Evolutionary conservation across 2,329 filamentous ascomycete genomes (phyloP), one percentile per base, ranked within the genome.

Genomic region (Ophiostoma montium): DNA sequence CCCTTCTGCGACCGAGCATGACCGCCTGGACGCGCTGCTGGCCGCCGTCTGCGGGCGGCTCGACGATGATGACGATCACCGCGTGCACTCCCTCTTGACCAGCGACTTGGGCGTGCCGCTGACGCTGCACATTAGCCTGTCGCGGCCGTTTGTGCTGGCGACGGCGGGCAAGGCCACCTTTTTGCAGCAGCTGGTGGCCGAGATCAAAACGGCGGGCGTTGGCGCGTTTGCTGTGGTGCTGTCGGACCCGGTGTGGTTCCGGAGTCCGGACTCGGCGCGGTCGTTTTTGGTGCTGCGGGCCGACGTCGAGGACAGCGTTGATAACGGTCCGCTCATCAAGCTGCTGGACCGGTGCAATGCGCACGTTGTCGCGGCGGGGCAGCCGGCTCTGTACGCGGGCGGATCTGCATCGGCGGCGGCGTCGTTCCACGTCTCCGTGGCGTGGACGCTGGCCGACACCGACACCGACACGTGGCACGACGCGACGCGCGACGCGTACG

Each of bases 51-150:
- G 31, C 19, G 23, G 7, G 5, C 2, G 56, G 62, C 13, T 42
- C 60, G 41, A 70, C 82, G 54, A 70, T 74, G 56, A 57, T 59
- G 2, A 55, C 67, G 1, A 67, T 86, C 50, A 61, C 59, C 10
- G 66, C 47, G 68, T 92, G 16, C 72, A 81, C 54, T 82, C 75
- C 54, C 78, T 92, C 52, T 68, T 96, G 6, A 76, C 74, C 38
- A 94, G 82, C 54, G 84, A 92, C 51, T 75, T 95, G 1, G 84
- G 80, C 51, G 79, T 80, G 6, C 80, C 84, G 5, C 69, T 86
- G 46, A 90, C 90, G 3, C 72, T 98, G 43, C 92, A 98, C 64
- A 80, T 98, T 59, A 95, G 88, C 57, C 74, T 98, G 7, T 96
- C 92, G 8, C 75, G 86, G 6, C 84, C 92, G 0, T 68, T 96